Percentiles rank a stretch among this genome's conserved stretches.
Conservation (phyloP, 805 yeast genomes). For the Wickerhamomyces xylosicus region DNA sequence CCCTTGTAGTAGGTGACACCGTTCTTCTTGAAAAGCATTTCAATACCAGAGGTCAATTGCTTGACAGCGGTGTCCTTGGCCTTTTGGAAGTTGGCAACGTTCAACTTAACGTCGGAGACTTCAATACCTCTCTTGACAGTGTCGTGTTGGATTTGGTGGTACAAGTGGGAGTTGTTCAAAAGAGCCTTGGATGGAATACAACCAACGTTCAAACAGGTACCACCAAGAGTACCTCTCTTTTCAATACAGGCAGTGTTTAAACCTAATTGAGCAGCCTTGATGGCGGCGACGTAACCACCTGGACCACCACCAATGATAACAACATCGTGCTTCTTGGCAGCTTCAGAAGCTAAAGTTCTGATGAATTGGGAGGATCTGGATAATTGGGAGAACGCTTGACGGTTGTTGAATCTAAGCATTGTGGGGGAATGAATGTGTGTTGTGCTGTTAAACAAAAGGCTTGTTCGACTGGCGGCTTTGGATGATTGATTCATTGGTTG, state of each 20-base stretch:
- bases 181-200: conserved; percentile 97
- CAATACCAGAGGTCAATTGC: conserved; percentile 89
- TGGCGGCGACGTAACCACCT: conserved; percentile 99
- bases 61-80: conserved; percentile 88
- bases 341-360: conserved; percentile 8
- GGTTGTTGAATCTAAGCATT: conserved; percentile 1
- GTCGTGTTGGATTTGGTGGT: conserved; percentile 82
- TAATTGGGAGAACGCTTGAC: neutral
- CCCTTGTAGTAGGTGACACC: conserved; percentile 94
- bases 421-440: neutral
- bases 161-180: conserved; percentile 87
- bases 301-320: conserved; percentile 99
- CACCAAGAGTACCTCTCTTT: conserved; percentile 93
- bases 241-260: conserved; percentile 93
- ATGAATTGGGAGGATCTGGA: conserved; percentile 1
- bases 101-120: conserved; percentile 63
- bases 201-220: conserved; percentile 97
- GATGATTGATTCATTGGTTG: neutral
- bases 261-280: conserved; percentile 96
- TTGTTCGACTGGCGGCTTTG: neutral
- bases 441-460: no score
- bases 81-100: conserved; percentile 72
- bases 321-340: conserved; percentile 59
- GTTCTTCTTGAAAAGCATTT: conserved; percentile 90
- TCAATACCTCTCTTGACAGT: conserved; percentile 85